phyloP scores from a whole-genome alignment of 2,329 filamentous ascomycete genomes.

The Penicillium sumatraense region DNA sequence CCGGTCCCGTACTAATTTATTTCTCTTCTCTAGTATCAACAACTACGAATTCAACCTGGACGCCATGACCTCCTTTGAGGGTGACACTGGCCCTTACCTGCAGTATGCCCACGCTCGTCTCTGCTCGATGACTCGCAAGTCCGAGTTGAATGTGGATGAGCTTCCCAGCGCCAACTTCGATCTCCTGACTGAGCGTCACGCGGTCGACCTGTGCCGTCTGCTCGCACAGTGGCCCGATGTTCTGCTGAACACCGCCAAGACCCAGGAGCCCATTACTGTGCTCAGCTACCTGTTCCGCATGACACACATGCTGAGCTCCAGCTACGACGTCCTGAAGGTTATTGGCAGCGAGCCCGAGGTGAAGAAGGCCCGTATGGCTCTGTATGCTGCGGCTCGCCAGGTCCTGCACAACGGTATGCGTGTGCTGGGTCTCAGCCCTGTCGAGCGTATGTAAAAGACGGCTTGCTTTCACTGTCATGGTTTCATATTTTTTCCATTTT shows the following conservation, averaged over 20 bases:
- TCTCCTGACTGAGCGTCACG: constrained; percentile 65
- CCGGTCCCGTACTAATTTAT: constrained; percentile 37
- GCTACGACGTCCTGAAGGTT: constrained; percentile 67
- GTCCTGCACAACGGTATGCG: constrained; percentile 70
- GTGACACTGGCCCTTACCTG: constrained; percentile 68
- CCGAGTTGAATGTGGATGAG: constrained; percentile 52
- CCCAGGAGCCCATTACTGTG: constrained; percentile 69
- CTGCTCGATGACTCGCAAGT: constrained; percentile 64
- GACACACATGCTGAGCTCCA: constrained; percentile 64
- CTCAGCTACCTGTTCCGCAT: constrained; percentile 71
- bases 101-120: constrained; percentile 67
- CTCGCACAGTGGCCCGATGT: constrained; percentile 70
- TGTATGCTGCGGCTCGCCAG: constrained; percentile 66
- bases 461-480: too few species aligned
- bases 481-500: constrained; percentile 4
- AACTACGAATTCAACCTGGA: constrained; percentile 69
- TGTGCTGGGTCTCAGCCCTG: constrained; percentile 67
- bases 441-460: constrained; percentile 54
- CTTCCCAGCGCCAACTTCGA: constrained; percentile 61
- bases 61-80: constrained; percentile 68
- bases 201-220: constrained; percentile 63
- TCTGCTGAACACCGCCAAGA: constrained; percentile 66
- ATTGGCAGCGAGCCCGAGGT: constrained; percentile 63
- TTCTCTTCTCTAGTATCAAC: constrained; percentile 54
- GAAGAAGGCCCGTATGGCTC: constrained; percentile 63